phyloP scores from a whole-genome alignment of 306 rosid genomes.

The Castanea sativa region DNA sequence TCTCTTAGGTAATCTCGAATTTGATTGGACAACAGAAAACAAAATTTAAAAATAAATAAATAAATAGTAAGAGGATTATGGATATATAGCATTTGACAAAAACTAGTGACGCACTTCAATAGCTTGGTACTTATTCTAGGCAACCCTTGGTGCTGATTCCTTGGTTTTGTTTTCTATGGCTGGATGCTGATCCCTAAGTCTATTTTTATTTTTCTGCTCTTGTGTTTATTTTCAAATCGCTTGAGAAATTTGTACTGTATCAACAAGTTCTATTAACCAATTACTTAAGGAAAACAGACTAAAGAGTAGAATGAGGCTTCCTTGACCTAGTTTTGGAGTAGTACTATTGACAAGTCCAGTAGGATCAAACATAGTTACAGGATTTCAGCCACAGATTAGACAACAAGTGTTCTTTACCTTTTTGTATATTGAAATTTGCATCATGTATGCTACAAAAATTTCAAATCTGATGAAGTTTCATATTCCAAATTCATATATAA shows the following conservation, averaged over 20 bases:
- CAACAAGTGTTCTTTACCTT: background rate
- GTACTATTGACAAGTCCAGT: background rate
- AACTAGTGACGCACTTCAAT: too few relatives aligned
- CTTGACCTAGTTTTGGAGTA: background rate
- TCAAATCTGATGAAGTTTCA: background rate
- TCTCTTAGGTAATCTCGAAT: background rate
- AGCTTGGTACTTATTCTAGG: too few relatives aligned
- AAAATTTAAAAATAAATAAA: background rate
- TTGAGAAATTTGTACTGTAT: background rate
- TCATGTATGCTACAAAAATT: background rate
- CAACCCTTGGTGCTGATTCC: too few relatives aligned
- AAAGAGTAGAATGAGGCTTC: background rate
- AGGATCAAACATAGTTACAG: background rate
- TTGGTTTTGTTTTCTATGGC: too few relatives aligned
- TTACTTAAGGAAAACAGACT: background rate
- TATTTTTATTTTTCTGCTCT: too few relatives aligned
- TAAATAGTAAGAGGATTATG: too few relatives aligned
- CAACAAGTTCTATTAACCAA: background rate
- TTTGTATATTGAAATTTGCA: background rate
- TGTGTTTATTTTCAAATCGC: too few relatives aligned
- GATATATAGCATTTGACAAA: too few relatives aligned
- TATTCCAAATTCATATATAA: background rate
- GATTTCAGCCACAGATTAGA: background rate
- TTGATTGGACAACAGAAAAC: background rate
- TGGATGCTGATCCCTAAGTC: too few relatives aligned